These are phyloP conservation scores for Stachybotrys chartarum DNA, from an alignment of 2,329 filamentous ascomycete species.

Conservation along the genomic window DNA sequence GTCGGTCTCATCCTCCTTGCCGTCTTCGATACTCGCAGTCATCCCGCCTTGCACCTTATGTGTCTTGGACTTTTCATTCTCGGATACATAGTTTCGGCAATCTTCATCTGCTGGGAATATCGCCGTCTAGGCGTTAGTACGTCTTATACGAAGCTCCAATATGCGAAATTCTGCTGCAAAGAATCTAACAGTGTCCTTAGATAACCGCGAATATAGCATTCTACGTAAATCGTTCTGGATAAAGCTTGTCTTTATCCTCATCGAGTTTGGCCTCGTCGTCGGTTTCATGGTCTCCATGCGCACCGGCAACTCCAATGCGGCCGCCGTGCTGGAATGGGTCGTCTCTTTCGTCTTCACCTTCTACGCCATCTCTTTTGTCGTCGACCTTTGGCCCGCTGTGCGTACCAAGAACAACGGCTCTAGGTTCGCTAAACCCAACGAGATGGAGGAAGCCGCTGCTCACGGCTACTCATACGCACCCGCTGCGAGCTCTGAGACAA, in stretches of 20 bases:
- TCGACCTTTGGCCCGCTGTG: conserved; percentile 79
- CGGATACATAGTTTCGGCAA: conserved; percentile 77
- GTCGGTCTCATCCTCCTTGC: conserved; percentile 73
- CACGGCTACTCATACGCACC: too few relatives aligned
- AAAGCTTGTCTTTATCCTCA: conserved; percentile 76
- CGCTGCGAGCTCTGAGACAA: too few relatives aligned
- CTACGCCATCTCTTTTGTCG: conserved; percentile 78
- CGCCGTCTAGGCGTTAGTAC: conserved; percentile 69
- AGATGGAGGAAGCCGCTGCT: conserved; percentile 13
- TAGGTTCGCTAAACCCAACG: conserved; percentile 20
- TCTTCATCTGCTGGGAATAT: conserved; percentile 89
- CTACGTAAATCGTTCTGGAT: conserved; percentile 77
- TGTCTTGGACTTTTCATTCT: conserved; percentile 79
- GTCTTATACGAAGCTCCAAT: too few relatives aligned
- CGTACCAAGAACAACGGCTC: conserved; percentile 39
- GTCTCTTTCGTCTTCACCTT: conserved; percentile 81
- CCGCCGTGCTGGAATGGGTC: conserved; percentile 72
- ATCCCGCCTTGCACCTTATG: conserved; percentile 61
- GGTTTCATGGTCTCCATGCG: conserved; percentile 59
- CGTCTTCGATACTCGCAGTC: conserved; percentile 74
- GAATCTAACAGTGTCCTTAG: conserved; percentile 25
- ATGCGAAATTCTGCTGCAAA: too few relatives aligned
- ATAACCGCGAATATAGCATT: conserved; percentile 67
- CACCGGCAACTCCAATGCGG: conserved; percentile 48
- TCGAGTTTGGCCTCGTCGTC: conserved; percentile 68